Conservation (phyloP, 2,329 filamentous ascomycete genomes). For the Aspergillus ruber region DNA sequence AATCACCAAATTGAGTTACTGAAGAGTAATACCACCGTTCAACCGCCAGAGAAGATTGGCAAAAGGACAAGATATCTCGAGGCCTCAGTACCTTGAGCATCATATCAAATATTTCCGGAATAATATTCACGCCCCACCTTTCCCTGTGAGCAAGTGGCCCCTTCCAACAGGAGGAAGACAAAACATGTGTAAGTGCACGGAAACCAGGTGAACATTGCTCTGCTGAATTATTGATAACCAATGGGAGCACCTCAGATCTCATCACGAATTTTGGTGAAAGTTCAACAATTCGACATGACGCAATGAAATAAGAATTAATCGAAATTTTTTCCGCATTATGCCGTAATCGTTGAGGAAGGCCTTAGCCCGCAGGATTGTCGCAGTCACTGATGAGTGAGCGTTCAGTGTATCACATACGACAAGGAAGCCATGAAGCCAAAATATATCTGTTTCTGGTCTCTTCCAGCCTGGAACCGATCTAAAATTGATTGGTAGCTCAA, state of each 20-base stretch:
- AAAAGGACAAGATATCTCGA: slow-evolving; percentile 16
- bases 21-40: slow-evolving; percentile 17
- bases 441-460: slow-evolving; percentile 1
- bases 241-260: slow-evolving; percentile 5
- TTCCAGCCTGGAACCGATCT: slow-evolving; percentile 2
- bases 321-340: not conserved
- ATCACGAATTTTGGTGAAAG: slow-evolving; percentile 7
- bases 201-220: slow-evolving; percentile 20
- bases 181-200: slow-evolving; percentile 13
- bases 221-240: slow-evolving; percentile 16
- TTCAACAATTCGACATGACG: slow-evolving; percentile 14
- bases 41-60: slow-evolving; percentile 15
- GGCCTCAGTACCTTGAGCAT: slow-evolving; percentile 11
- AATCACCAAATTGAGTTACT: slow-evolving; percentile 13
- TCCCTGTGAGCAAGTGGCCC: slow-evolving; percentile 10
- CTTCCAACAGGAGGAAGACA: slow-evolving; percentile 19
- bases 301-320: slow-evolving; percentile 16
- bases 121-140: slow-evolving; percentile 5
- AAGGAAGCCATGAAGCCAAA: slow-evolving; percentile 16
- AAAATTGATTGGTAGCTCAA: slow-evolving; percentile 10
- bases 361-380: no score
- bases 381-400: not conserved
- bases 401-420: slow-evolving; percentile 3
- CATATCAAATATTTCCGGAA: slow-evolving; percentile 9
- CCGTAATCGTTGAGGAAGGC: not conserved